Percentiles rank a stretch among this genome's conserved stretches.
Conservation (phyloP, 768 basidiomycete genomes). For the Tephrocybe sp. region DNA sequence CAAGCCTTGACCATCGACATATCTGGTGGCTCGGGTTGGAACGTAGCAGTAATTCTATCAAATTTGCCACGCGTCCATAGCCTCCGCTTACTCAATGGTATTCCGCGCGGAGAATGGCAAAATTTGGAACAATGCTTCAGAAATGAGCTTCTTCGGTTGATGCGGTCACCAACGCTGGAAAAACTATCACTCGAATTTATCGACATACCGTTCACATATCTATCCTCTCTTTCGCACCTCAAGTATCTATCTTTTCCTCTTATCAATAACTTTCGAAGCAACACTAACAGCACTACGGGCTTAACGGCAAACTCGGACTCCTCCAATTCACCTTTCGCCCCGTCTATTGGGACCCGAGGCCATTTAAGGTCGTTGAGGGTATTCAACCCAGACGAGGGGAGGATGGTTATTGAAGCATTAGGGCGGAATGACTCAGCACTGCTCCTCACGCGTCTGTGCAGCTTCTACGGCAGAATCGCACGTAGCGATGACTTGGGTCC, state of each 20-base stretch:
- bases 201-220: background rate
- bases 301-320: background rate
- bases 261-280: too few species aligned
- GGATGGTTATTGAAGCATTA: background rate
- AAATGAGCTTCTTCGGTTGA: background rate
- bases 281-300: background rate
- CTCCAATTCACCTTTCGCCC: background rate
- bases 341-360: background rate
- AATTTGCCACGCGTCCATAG: background rate
- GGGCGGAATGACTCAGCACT: background rate
- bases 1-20: background rate
- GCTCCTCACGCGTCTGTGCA: background rate
- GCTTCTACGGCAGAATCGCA: background rate
- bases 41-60: background rate
- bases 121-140: background rate
- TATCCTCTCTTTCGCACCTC: background rate
- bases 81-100: background rate
- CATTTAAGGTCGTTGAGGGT: background rate
- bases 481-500: background rate
- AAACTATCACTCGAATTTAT: slow-evolving; percentile 3
- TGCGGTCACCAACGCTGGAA: background rate
- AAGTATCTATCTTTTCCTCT: slow-evolving; percentile 1
- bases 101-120: background rate
- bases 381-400: background rate
- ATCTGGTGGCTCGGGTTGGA: background rate